Evolutionary conservation across 306 rosid genomes (phyloP), one percentile per base, ranked within the genome.

Genomic region (Prunus fruticosa): DNA sequence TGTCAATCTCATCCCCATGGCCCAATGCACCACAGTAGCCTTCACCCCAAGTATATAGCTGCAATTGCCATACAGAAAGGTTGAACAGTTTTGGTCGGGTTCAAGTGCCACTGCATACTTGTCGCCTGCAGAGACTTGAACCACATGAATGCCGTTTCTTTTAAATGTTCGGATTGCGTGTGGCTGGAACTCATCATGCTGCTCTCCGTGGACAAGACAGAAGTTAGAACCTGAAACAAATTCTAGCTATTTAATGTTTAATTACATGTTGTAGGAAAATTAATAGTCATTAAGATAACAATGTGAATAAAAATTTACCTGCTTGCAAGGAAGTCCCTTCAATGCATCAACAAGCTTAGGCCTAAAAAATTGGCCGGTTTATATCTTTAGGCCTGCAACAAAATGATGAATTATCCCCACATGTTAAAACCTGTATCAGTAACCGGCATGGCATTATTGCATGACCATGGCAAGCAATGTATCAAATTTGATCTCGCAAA

Each of bases 21-120:
- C 98, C 98, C 79, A 94, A 85, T 50, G 98, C 97, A 78, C 98
- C 97, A 77, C 97, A 94, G 80, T 92, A 89, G 77, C 98, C 97
- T 83, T 87, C 90, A 27, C 96, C 98, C 97, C 97, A 92, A 41
- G 96, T 91, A 76, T 94, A 89, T 43, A 90, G 95, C 96, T 92
- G 80, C 66, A 86, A 46, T 67, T 69, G 70, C 61, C 76, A 83
- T 67, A 61, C 65, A 77, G 22, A 71, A 76, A 60, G 73, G 78
- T 63, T 20, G 45, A 43, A 63, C 25, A 68, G 46, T 67, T 71
- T 75, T 25, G 23, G 10, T 27, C 28, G 2, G 28, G 28, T 27
- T 27, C 28, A 27, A 27, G 28, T 27, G 28, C 28, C 28, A 27
- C 28, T 27, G 28, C 28, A 27, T 27, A 0, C 28, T 27, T 3